Evolutionary conservation across 2,329 filamentous ascomycete genomes (phyloP).

Genomic region (Thielaviopsis punctulata): DNA sequence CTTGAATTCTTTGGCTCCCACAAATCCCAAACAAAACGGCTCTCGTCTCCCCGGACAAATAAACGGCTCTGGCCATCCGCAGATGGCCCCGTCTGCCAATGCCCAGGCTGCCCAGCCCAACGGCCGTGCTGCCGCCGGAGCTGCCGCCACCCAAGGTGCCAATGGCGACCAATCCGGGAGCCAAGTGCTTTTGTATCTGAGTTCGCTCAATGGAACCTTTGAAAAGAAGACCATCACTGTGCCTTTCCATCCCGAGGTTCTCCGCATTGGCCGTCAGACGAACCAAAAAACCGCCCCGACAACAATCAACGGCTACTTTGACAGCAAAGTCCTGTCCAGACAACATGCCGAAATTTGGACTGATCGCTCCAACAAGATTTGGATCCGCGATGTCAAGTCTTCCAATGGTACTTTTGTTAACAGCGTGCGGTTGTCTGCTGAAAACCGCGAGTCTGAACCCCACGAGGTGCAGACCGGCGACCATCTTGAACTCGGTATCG

Average conservation of each 20-base stretch:
- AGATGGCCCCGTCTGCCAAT: slow-evolving; percentile 7
- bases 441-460: slow-evolving; percentile 91
- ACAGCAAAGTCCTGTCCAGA: slow-evolving; percentile 90
- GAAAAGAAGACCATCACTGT: slow-evolving; percentile 93
- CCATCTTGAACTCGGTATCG: slow-evolving; percentile 85
- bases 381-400: slow-evolving; percentile 93
- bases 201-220: slow-evolving; percentile 90
- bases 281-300: slow-evolving; percentile 93
- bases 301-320: slow-evolving; percentile 83
- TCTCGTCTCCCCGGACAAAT: neutral
- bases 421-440: slow-evolving; percentile 69
- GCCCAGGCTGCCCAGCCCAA: slow-evolving; percentile 19
- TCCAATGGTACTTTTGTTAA: slow-evolving; percentile 99
- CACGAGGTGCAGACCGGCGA: slow-evolving; percentile 86
- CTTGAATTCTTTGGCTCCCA: neutral
- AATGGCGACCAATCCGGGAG: slow-evolving; percentile 42
- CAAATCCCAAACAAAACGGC: slow-evolving; percentile 1
- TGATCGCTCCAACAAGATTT: slow-evolving; percentile 69
- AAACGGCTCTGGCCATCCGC: slow-evolving; percentile 1
- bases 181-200: slow-evolving; percentile 65
- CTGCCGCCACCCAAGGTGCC: slow-evolving; percentile 38
- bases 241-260: slow-evolving; percentile 80
- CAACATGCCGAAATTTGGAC: slow-evolving; percentile 96
- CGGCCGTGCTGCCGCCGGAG: slow-evolving; percentile 26
- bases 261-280: slow-evolving; percentile 89